Evolutionary conservation across 2,329 filamentous ascomycete species (phyloP), one percentile per base, ranked within the genome.

Genomic region (Talaromyces sp.): DNA sequence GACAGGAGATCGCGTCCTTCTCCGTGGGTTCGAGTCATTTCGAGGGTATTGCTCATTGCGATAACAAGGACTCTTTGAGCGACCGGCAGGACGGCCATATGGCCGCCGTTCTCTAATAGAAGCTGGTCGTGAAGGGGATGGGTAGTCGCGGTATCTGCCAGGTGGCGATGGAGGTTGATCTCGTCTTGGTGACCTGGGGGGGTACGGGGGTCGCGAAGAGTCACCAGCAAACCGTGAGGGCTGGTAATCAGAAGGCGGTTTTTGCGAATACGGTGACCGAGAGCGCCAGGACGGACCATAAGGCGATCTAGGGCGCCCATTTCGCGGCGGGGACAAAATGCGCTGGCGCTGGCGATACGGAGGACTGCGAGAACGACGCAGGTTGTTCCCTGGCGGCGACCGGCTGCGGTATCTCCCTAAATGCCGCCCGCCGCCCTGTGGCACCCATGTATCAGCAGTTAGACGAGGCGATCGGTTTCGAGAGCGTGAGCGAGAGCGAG

Each of bases 1-100:
- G 50, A 73, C 72, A 34, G 79, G 79, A 44, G 84, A 86, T 30
- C 81, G 82, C 57, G 85, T 86, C 42, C 81, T 78, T 59, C 82
- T 81, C 66, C 81, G 79, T 80, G 80, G 82, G 23, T 82, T 78
- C 44, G 75, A 72, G 59, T 79, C 75, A 16, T 76, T 75, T 50
- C 85, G 82, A 51, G 76, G 72, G 36, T 81, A 79, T 63, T 81
- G 77, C 62, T 78, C 79, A 68, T 82, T 76, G 53, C 82, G 80
- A 50, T 79, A 47, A 27, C 27, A 77, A 57, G 83, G 83, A 61
- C 82, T 87, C 64, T 82, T 80, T 44, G 84, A 83, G 54, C 82
- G 80, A 51, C 23, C 44, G 12, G 79, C 76, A 59, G 73, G 68
- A 65, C 70, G 71, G 68, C 68, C 75, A 70, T 66, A 76, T 55